Evolutionary conservation across 192 early-diverging fungal species (phyloP).

Genomic region (Lobosporangium transversale): DNA sequence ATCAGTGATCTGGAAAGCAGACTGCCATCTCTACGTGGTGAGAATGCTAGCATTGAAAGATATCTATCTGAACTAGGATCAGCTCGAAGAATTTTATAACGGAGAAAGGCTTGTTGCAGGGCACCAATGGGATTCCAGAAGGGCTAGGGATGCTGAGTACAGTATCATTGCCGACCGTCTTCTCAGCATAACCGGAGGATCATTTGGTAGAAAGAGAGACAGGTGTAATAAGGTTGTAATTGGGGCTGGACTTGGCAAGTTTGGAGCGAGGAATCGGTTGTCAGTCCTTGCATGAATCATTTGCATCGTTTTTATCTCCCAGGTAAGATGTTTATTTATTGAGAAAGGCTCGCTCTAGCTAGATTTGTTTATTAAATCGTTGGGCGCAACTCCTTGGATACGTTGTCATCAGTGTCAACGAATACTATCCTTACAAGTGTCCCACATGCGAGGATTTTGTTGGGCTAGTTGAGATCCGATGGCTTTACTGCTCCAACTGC

Average conservation of each 20-base stretch:
- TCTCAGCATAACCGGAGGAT: background rate
- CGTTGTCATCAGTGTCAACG: background rate
- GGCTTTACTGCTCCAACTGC: background rate
- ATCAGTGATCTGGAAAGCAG: too few species aligned
- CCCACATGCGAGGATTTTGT: background rate
- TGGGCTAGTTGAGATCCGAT: background rate
- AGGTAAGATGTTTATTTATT: background rate
- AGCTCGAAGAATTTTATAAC: background rate
- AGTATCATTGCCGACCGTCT: conserved; percentile 2
- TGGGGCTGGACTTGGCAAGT: background rate
- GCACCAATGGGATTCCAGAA: background rate
- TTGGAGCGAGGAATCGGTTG: too few species aligned
- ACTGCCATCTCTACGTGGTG: background rate
- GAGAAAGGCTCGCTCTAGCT: background rate
- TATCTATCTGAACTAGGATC: background rate
- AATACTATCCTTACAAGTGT: background rate
- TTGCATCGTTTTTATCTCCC: too few species aligned
- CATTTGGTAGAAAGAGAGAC: background rate
- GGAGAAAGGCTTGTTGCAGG: background rate
- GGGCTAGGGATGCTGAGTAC: background rate
- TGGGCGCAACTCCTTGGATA: background rate
- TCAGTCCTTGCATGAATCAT: too few species aligned
- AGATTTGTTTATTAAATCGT: background rate
- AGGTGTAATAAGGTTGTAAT: background rate
- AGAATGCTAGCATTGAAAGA: background rate